Evolutionary conservation across 306 rosid species (phyloP).

Genomic region (Quillaja saponaria): DNA sequence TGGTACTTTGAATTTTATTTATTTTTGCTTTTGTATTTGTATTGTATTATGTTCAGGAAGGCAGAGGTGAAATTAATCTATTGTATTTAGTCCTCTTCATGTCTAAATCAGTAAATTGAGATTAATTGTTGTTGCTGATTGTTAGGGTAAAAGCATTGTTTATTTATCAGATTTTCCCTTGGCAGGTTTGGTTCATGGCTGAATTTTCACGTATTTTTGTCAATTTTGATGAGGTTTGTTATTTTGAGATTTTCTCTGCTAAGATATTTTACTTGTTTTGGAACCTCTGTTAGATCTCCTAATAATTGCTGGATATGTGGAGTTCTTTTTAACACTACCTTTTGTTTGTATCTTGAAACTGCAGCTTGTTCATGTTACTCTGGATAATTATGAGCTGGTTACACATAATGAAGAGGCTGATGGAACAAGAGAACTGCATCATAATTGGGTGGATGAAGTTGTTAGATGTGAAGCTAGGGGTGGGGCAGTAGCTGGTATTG

Average conservation of each 20-base stretch:
- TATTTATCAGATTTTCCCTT: conserved; percentile 33
- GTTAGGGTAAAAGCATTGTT: conserved; percentile 4
- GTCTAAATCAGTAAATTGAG: background rate
- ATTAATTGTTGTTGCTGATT: background rate
- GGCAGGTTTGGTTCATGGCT: conserved; percentile 92
- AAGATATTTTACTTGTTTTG: conserved; percentile 10
- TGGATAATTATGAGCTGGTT: conserved; percentile 69
- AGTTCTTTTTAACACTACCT: background rate
- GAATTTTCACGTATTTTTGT: conserved; percentile 73
- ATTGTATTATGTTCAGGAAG: conserved; percentile 2
- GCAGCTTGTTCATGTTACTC: conserved; percentile 72
- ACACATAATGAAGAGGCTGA: conserved; percentile 46
- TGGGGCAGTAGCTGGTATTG: conserved; percentile 50
- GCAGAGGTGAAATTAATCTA: background rate
- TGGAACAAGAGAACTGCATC: conserved; percentile 57
- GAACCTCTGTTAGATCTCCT: conserved; percentile 6
- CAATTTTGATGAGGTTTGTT: conserved; percentile 83
- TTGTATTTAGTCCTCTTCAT: background rate
- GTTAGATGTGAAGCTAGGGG: conserved; percentile 72
- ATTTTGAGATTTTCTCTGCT: conserved; percentile 10
- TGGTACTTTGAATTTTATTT: conserved; percentile 48
- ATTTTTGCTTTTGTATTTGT: conserved; percentile 16
- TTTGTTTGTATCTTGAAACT: conserved; percentile 26
- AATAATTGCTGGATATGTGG: conserved; percentile 9
- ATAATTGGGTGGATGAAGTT: conserved; percentile 97